phyloP scores from a whole-genome alignment of 768 basidiomycete species.

The Leccinum longicurvipes region DNA sequence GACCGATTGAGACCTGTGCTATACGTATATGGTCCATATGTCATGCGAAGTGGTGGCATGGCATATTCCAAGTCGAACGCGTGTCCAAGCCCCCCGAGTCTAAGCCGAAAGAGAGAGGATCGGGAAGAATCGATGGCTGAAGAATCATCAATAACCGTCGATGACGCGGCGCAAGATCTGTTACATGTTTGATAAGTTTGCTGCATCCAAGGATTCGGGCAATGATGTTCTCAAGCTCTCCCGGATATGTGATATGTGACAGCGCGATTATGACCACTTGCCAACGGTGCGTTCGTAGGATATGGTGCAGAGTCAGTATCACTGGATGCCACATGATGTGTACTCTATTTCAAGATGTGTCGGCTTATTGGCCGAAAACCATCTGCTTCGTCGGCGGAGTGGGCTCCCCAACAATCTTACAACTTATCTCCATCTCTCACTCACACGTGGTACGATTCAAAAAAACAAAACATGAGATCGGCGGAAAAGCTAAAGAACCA shows the following conservation, averaged over 20 bases:
- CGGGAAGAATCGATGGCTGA: background rate
- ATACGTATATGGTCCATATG: background rate
- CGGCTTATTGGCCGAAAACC: background rate
- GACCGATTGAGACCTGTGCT: background rate
- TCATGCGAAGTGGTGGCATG: background rate
- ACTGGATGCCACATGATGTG: background rate
- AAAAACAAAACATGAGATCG: constrained; percentile 3
- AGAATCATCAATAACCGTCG: background rate
- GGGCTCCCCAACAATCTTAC: background rate
- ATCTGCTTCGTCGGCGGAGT: background rate
- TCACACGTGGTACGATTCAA: background rate
- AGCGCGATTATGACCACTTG: background rate
- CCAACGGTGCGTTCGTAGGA: background rate
- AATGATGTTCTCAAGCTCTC: background rate
- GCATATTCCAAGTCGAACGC: background rate
- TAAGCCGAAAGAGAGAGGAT: background rate
- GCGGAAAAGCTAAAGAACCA: background rate
- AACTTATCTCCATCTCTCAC: background rate
- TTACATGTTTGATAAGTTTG: constrained; percentile 5
- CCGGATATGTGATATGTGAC: background rate
- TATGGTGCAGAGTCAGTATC: background rate
- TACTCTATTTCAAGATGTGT: background rate
- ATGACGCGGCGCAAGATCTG: background rate
- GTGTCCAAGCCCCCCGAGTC: background rate
- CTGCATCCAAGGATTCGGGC: too few species aligned